Conservation (phyloP, 257 asterid species). For the Linderniella brevidens region DNA sequence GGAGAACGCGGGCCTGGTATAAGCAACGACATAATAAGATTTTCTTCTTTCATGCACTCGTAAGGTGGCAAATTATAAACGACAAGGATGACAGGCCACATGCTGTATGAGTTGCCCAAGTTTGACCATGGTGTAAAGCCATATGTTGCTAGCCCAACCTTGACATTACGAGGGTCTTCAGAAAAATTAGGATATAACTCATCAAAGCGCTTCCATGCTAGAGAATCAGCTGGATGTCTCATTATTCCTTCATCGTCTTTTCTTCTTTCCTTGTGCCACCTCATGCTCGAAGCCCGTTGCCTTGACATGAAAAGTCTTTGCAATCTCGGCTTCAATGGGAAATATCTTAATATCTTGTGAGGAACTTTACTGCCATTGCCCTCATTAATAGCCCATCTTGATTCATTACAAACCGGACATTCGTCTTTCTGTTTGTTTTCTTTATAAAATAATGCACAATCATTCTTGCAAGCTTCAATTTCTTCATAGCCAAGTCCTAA, state of each 20-base stretch:
- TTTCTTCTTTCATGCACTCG: background rate
- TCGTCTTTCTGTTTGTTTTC: background rate
- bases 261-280: conserved; percentile 6
- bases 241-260: conserved; percentile 3
- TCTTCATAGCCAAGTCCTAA: conserved; percentile 1
- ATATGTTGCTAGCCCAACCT: conserved; percentile 4
- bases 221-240: conserved; percentile 5
- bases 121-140: conserved; percentile 5
- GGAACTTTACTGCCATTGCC: conserved; percentile 1
- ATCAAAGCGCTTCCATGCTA: conserved; percentile 6
- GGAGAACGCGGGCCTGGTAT: background rate
- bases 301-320: conserved; percentile 2
- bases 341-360: conserved; percentile 1
- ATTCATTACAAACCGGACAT: background rate
- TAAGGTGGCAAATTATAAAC: conserved; percentile 1
- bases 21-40: background rate
- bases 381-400: conserved; percentile 1
- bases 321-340: background rate
- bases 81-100: conserved; percentile 1
- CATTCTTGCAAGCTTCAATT: conserved; percentile 3
- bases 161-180: conserved; percentile 3
- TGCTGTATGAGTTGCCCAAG: conserved; percentile 6
- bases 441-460: background rate
- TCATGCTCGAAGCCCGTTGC: conserved; percentile 1
- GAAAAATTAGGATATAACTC: conserved; percentile 6